phyloP scores from a whole-genome alignment of 805 yeast species.

The Blastobotrys terrestris region DNA sequence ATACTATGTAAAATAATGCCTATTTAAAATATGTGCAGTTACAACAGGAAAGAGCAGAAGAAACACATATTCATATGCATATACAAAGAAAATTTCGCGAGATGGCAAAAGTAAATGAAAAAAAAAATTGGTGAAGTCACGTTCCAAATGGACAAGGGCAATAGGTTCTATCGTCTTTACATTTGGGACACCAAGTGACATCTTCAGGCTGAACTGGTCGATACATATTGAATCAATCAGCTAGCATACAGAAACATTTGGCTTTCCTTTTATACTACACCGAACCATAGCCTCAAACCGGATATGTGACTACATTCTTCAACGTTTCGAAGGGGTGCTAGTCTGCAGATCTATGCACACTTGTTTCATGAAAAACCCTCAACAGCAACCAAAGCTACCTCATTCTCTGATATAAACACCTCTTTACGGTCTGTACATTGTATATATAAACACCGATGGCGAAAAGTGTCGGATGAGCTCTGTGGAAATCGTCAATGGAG shows the following conservation, averaged over 20 bases:
- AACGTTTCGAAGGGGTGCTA: neutral
- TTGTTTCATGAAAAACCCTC: neutral
- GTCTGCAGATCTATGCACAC: neutral
- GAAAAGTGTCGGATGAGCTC: too few relatives aligned
- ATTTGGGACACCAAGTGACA: neutral
- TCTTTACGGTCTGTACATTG: too few relatives aligned
- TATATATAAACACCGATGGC: too few relatives aligned
- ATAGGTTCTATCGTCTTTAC: neutral
- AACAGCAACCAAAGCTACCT: neutral
- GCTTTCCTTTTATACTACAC: neutral
- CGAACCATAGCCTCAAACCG: constrained; percentile 1
- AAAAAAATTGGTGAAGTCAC: neutral
- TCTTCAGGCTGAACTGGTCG: neutral
- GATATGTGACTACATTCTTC: neutral
- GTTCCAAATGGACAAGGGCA: neutral
- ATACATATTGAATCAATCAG: neutral
- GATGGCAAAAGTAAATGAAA: neutral
- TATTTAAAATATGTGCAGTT: too few relatives aligned
- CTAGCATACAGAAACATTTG: neutral
- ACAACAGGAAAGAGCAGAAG: too few relatives aligned
- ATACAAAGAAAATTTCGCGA: neutral
- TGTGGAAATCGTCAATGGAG: too few relatives aligned
- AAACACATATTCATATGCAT: too few relatives aligned
- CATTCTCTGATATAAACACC: too few relatives aligned
- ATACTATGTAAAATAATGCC: too few relatives aligned